Evolutionary conservation across 2,329 filamentous ascomycete species (phyloP), one percentile per base, ranked within the genome.

Genomic region (Emmonsiellopsis sp.): DNA sequence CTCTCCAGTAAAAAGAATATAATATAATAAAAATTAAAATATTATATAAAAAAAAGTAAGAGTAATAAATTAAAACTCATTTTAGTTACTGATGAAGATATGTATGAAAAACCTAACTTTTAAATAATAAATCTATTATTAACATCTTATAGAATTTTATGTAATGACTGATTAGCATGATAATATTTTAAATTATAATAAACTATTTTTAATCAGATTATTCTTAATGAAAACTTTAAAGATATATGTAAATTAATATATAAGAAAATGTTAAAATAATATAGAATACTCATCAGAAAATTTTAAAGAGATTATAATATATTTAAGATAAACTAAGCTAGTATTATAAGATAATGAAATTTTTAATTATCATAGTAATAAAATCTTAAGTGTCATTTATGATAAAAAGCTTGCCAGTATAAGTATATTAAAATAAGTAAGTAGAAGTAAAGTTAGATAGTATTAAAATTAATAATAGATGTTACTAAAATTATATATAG

Each of bases 101-200:
- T 53, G 51, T 53, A 53, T 43, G 51, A 49, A 31, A 26, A 47
- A 20, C 16, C 20, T 16, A 34, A 32, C 26, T 15, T 31, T 42
- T 13, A 13, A 53, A 20, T 46, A 15, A n/a, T n/a, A n/a, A n/a
- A n/a, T n/a, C n/a, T n/a, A n/a, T 16, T 30, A 42, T 41, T 16
- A 42, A 46, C 44, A 38, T 53, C 13, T 47, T 20, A 38, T 31
- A 53, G 51, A 10, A 53, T 53, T 40, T 16, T 53, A 31, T 53
- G 51, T 41, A 53, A 38, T 42, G 45, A 38, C 16, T 53, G 51
- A 38, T n/a, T 53, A 42, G n/a, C n/a, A n/a, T n/a, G n/a, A n/a
- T n/a, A n/a, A n/a, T n/a, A n/a, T n/a, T n/a, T n/a, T n/a, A n/a
- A n/a, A n/a, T n/a, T n/a, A n/a, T 47, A 37, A 53, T 53, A 49